phyloP scores from a whole-genome alignment of 164 flowering plant genomes.

The Magnolia officinalis region DNA sequence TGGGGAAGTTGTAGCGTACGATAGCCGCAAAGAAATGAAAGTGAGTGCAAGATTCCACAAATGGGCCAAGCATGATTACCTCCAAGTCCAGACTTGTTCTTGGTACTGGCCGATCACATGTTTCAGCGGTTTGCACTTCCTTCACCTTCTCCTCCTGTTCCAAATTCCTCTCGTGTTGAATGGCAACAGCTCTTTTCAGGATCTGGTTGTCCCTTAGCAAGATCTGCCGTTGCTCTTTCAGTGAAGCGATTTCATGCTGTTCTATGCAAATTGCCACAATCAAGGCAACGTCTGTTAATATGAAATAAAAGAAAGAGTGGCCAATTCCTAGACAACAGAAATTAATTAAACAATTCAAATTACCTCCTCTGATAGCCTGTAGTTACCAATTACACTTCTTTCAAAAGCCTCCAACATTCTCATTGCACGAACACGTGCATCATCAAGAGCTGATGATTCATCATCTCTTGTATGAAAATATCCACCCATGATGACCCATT shows the following conservation, averaged over 20 bases:
- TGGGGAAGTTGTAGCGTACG: not conserved
- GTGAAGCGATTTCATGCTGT: slow-evolving; percentile 44
- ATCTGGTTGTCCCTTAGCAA: slow-evolving; percentile 55
- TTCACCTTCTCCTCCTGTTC: slow-evolving; percentile 53
- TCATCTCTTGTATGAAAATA: slow-evolving; percentile 37
- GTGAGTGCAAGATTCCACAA: not conserved
- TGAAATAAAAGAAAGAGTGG: not conserved
- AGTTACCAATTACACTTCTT: slow-evolving; percentile 15
- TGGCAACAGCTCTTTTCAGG: slow-evolving; percentile 74
- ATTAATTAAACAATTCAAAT: not conserved
- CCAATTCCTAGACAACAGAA: not conserved
- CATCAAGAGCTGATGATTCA: slow-evolving; percentile 29
- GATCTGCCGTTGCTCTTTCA: slow-evolving; percentile 59
- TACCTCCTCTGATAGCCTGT: slow-evolving; percentile 23
- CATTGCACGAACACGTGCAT: slow-evolving; percentile 39
- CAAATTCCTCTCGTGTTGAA: slow-evolving; percentile 78
- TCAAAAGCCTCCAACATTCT: slow-evolving; percentile 42
- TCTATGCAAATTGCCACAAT: slow-evolving; percentile 7
- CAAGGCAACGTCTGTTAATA: not conserved
- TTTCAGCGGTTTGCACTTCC: slow-evolving; percentile 62
- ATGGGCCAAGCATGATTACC: slow-evolving; percentile 29
- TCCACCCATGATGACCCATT: slow-evolving; percentile 30
- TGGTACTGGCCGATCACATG: slow-evolving; percentile 64
- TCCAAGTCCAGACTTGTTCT: slow-evolving; percentile 67
- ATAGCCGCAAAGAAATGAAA: not conserved